These are phyloP conservation scores for Leishmania braziliensis DNA, from an alignment of 208 protist genomes.

Conservation along the genomic window DNA sequence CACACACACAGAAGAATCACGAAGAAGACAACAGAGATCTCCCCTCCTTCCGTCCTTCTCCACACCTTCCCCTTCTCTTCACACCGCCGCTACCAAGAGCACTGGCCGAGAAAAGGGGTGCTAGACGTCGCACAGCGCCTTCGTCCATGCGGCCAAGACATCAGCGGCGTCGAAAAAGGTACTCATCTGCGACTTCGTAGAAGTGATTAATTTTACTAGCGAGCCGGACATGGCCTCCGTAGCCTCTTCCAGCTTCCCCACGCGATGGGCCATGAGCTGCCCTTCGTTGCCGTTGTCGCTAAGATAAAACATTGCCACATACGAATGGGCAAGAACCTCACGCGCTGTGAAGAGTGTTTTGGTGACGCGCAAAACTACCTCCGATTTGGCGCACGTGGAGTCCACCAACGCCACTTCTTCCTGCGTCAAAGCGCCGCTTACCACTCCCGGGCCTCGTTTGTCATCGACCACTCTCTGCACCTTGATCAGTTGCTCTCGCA, in stretches of 20 bases:
- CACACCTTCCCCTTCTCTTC: background rate
- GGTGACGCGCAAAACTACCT: slow-evolving; percentile 3
- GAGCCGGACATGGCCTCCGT: slow-evolving; percentile 24
- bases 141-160: slow-evolving; percentile 15
- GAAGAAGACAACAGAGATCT: background rate
- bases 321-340: slow-evolving; percentile 24
- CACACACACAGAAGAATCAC: background rate
- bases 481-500: background rate
- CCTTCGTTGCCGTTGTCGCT: background rate
- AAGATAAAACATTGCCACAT: slow-evolving; percentile 31
- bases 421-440: background rate
- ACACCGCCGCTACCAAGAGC: too few relatives aligned
- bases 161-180: slow-evolving; percentile 15
- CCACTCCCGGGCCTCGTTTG: background rate
- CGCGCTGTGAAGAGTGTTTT: slow-evolving; percentile 14
- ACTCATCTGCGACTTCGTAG: slow-evolving; percentile 4
- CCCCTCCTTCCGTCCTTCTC: background rate
- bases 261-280: slow-evolving; percentile 22
- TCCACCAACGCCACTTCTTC: background rate
- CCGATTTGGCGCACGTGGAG: background rate
- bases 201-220: slow-evolving; percentile 1
- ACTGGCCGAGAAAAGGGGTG: too few relatives aligned
- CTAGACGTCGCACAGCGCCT: slow-evolving; percentile 18
- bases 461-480: background rate
- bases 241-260: slow-evolving; percentile 30